phyloP scores from a whole-genome alignment of 768 basidiomycete species.

The Boletus vermiculosoides region DNA sequence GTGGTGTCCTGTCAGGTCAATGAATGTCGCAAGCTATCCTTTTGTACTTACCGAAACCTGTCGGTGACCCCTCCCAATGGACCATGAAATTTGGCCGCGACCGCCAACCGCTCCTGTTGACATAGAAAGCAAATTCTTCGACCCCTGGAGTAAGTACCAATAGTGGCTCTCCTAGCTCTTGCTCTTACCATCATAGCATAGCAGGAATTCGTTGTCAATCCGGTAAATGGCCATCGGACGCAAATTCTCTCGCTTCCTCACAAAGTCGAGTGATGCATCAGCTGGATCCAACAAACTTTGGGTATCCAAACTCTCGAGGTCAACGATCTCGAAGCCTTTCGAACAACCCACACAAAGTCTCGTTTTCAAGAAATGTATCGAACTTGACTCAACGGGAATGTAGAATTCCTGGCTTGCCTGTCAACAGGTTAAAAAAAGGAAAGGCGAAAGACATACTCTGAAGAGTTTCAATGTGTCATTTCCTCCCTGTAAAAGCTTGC shows the following conservation, averaged over 20 bases:
- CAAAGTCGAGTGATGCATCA: conserved; percentile 90
- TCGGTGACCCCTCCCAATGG: conserved; percentile 93
- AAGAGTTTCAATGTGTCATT: conserved; percentile 92
- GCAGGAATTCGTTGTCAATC: conserved; percentile 92
- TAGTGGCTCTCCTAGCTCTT: not conserved
- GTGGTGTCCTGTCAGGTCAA: conserved; percentile 10
- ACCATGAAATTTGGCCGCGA: conserved; percentile 93
- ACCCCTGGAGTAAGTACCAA: conserved; percentile 7
- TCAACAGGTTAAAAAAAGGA: not conserved
- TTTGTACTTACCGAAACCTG: conserved; percentile 81
- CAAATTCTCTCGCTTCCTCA: conserved; percentile 83
- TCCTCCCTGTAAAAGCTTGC: conserved; percentile 89
- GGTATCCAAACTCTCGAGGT: conserved; percentile 94
- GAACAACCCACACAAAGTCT: conserved; percentile 96
- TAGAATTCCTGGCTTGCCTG: conserved; percentile 79
- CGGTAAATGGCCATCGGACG: conserved; percentile 96
- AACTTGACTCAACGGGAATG: conserved; percentile 95
- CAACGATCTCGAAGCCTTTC: conserved; percentile 97
- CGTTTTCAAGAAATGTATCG: conserved; percentile 96
- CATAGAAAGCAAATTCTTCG: conserved; percentile 97
- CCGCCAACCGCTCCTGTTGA: conserved; percentile 93
- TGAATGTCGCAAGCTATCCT: not conserved
- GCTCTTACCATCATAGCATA: conserved; percentile 92
- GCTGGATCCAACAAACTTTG: conserved; percentile 93
- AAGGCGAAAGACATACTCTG: conserved; percentile 52